Percentiles rank a stretch among this genome's conserved stretches.
Conservation (phyloP, 2,329 filamentous ascomycete species). For the Colletotrichum lupini region DNA sequence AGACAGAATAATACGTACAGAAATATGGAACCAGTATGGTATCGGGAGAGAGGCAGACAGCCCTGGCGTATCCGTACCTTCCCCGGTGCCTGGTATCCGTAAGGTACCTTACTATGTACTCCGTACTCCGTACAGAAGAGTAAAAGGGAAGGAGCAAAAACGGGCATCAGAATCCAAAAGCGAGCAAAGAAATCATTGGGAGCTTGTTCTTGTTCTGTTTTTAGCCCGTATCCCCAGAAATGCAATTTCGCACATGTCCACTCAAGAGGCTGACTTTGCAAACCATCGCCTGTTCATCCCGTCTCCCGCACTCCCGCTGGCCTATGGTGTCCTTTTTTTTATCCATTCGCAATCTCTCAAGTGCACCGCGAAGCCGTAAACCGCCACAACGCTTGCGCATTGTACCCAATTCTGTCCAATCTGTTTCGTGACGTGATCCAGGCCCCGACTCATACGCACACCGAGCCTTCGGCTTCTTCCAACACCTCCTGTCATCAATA, state of each 20-base stretch:
- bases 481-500: neutral
- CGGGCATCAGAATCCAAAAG: neutral
- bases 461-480: neutral
- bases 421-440: neutral
- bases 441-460: constrained; percentile 1
- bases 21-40: neutral
- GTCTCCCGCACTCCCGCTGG: neutral
- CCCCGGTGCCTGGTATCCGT: neutral
- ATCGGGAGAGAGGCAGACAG: neutral
- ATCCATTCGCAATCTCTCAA: neutral
- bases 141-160: neutral
- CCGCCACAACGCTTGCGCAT: neutral
- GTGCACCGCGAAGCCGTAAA: neutral
- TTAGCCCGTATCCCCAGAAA: neutral
- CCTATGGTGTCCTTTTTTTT: neutral
- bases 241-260: neutral
- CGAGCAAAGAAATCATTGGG: neutral
- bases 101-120: no score
- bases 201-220: constrained; percentile 9
- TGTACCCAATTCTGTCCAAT: neutral
- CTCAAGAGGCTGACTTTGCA: constrained; percentile 1
- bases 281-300: constrained; percentile 22
- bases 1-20: neutral
- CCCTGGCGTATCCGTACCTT: neutral
- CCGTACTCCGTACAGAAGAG: neutral